Evolutionary conservation across 257 asterid species (phyloP).

Genomic region (Gentiana straminea): DNA sequence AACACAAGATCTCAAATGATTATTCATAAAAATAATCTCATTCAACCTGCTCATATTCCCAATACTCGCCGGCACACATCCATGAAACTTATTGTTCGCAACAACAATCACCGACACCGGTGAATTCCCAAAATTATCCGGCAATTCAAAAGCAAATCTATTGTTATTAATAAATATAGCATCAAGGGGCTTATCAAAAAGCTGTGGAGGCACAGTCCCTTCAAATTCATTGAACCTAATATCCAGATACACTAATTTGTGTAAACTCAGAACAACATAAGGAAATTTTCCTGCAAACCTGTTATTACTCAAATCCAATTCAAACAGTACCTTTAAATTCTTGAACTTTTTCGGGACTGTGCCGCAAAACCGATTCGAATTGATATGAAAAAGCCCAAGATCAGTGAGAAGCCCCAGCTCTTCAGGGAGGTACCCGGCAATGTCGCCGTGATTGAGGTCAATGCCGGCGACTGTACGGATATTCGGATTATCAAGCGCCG

Average conservation of each 20-base stretch:
- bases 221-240: constrained; percentile 70
- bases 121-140: constrained; percentile 81
- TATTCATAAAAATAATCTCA: constrained; percentile 61
- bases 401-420: constrained; percentile 67
- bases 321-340: constrained; percentile 47
- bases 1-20: constrained; percentile 60
- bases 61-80: constrained; percentile 68
- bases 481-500: constrained; percentile 37
- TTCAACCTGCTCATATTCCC: constrained; percentile 65
- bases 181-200: constrained; percentile 63
- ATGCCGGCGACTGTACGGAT: constrained; percentile 60
- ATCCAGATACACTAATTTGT: constrained; percentile 45
- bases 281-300: constrained; percentile 80
- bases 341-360: constrained; percentile 42
- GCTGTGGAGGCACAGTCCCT: constrained; percentile 59
- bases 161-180: constrained; percentile 75
- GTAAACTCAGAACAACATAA: constrained; percentile 55
- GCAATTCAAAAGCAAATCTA: constrained; percentile 58
- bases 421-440: constrained; percentile 75
- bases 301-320: constrained; percentile 72
- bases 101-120: constrained; percentile 77
- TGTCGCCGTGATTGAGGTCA: constrained; percentile 79
- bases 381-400: constrained; percentile 70
- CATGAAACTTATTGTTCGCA: constrained; percentile 64
- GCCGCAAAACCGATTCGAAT: constrained; percentile 73